Conservation (phyloP, 2,329 filamentous ascomycete genomes). For the Colletotrichum chrysophilum region DNA sequence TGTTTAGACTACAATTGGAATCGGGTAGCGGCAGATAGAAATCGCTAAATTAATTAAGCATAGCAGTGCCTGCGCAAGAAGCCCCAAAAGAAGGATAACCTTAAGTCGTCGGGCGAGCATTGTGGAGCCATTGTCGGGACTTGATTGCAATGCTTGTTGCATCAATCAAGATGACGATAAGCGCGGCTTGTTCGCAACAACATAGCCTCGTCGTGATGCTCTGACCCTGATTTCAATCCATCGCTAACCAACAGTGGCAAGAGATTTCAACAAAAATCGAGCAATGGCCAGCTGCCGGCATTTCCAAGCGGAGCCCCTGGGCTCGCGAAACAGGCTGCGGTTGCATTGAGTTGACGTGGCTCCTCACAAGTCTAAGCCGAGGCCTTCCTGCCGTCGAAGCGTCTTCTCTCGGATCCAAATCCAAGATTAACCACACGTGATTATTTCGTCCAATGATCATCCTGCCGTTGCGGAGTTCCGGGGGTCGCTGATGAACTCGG, state of each 20-base stretch:
- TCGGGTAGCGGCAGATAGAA: neutral
- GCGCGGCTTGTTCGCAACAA: neutral
- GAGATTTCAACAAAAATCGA: neutral
- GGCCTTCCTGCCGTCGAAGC: neutral
- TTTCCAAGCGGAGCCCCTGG: neutral
- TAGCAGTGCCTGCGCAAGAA: neutral
- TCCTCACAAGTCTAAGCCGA: neutral
- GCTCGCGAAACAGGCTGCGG: neutral
- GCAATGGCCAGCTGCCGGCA: neutral
- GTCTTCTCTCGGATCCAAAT: neutral
- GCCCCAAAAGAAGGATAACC: neutral
- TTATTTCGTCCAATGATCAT: neutral
- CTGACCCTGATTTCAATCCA: neutral
- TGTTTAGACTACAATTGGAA: neutral
- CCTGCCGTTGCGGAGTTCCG: neutral
- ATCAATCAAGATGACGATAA: neutral
- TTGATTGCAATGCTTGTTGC: neutral
- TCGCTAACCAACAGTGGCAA: neutral
- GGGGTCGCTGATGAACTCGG: neutral
- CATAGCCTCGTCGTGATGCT: neutral
- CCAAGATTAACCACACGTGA: neutral
- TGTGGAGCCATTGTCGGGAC: neutral
- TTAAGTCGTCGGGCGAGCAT: neutral
- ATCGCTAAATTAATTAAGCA: neutral
- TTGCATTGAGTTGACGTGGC: neutral